phyloP scores from a whole-genome alignment of 75 land plant species.

The Isoetes taiwanensis region DNA sequence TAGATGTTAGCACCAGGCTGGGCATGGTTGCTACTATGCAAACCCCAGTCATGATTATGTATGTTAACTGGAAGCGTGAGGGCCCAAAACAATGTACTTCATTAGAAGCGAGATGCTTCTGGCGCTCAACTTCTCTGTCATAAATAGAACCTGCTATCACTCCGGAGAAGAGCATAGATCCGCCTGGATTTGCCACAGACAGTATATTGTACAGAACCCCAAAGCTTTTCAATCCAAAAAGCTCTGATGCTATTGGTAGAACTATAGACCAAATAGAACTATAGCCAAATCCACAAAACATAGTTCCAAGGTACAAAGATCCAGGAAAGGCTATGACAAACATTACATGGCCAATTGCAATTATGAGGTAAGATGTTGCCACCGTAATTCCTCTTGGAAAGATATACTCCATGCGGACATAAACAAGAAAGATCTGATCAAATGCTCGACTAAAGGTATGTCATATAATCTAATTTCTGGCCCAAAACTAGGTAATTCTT shows the following conservation, averaged over 20 bases:
- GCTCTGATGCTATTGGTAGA: conserved; percentile 63
- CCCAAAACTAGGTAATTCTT: too few species aligned
- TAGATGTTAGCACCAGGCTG: conserved; percentile 7
- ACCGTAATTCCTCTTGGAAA: conserved; percentile 55
- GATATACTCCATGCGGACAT: conserved; percentile 43
- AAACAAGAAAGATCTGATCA: too few species aligned
- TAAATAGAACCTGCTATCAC: conserved; percentile 19
- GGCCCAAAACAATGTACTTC: conserved; percentile 15
- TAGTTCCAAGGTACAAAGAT: conserved; percentile 48
- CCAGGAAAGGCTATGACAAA: conserved; percentile 72
- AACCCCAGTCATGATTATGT: conserved; percentile 25
- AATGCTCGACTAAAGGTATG: too few species aligned
- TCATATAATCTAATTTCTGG: too few species aligned
- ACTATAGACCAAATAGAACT: conserved; percentile 82
- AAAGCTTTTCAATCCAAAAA: conserved; percentile 77
- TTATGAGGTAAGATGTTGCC: conserved; percentile 43
- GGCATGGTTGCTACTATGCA: conserved; percentile 11
- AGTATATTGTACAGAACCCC: conserved; percentile 74
- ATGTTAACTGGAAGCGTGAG: conserved; percentile 18
- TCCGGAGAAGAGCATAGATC: conserved; percentile 4
- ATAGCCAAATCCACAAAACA: conserved; percentile 67
- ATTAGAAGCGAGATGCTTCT: conserved; percentile 10
- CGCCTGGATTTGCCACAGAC: conserved; percentile 36
- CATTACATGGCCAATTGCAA: conserved; percentile 61
- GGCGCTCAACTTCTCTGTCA: conserved; percentile 31